Evolutionary conservation across 2,329 filamentous ascomycete species (phyloP).

Genomic region (Trichoderma lentiforme): DNA sequence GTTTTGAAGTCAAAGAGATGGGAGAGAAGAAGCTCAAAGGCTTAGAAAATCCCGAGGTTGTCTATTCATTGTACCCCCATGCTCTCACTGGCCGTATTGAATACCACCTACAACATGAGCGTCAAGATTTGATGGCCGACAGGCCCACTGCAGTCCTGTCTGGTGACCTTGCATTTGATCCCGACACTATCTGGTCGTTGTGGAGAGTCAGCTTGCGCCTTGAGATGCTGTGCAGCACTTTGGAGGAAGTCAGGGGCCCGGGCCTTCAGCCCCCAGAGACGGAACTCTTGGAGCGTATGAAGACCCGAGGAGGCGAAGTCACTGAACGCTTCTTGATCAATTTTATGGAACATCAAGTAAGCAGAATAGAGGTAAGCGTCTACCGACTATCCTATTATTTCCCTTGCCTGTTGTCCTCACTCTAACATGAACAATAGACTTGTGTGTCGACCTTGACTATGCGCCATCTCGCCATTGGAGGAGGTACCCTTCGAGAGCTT

Average conservation of each 20-base stretch:
- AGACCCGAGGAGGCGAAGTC: conserved; percentile 71
- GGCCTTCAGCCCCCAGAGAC: conserved; percentile 77
- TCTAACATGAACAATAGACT: conserved; percentile 49
- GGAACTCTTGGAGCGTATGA: conserved; percentile 69
- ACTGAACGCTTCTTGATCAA: conserved; percentile 84
- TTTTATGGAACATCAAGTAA: conserved; percentile 92
- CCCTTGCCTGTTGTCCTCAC: not conserved
- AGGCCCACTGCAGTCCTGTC: conserved; percentile 61
- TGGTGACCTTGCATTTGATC: conserved; percentile 71
- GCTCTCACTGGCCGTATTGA: conserved; percentile 76
- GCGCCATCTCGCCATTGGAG: conserved; percentile 73
- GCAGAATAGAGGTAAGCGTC: conserved; percentile 80
- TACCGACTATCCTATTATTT: no score
- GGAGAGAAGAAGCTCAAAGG: conserved; percentile 95
- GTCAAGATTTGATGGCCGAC: conserved; percentile 42
- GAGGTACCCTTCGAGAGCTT: conserved; percentile 58
- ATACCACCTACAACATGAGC: conserved; percentile 56
- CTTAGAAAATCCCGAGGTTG: conserved; percentile 91
- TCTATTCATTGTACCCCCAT: conserved; percentile 94
- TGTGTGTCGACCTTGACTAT: conserved; percentile 76
- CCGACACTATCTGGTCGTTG: conserved; percentile 80
- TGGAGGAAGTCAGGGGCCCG: conserved; percentile 67
- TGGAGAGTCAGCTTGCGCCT: conserved; percentile 87
- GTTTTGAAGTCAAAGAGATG: conserved; percentile 95
- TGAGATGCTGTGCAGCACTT: conserved; percentile 85